Evolutionary conservation across 257 asterid species (phyloP).

Genomic region (Solanum medicagineum): DNA sequence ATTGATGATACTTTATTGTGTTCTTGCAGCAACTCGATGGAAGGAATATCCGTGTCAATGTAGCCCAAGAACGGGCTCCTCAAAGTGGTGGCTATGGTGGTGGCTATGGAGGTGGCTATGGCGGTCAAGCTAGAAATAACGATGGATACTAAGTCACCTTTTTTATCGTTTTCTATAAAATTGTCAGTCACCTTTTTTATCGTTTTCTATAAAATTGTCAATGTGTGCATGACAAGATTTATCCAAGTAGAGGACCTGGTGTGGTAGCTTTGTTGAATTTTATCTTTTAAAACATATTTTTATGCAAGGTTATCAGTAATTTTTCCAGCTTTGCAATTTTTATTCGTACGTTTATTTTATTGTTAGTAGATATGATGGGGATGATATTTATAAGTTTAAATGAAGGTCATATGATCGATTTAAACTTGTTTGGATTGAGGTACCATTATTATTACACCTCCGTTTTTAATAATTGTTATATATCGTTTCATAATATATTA

Average conservation of each 20-base stretch:
- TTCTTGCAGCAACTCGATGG: conserved; percentile 41
- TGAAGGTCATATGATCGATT: not conserved
- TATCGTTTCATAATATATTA: not conserved
- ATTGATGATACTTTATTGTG: not conserved
- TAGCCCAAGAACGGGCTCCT: conserved; percentile 52
- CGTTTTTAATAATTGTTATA: not conserved
- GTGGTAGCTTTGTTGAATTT: not conserved
- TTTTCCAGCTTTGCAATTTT: not conserved
- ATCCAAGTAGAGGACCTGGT: not conserved
- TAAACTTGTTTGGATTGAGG: not conserved
- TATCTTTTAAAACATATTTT: not conserved
- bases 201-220: conserved; percentile 7
- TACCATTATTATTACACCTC: not conserved
- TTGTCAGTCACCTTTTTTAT: not conserved
- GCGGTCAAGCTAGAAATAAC: conserved; percentile 15
- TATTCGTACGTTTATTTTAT: not conserved
- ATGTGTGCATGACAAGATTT: conserved; percentile 7
- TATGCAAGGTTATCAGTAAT: not conserved
- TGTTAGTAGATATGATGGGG: not conserved
- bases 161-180: not conserved
- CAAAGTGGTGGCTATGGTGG: conserved; percentile 5
- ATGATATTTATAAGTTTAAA: not conserved
- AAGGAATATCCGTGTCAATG: conserved; percentile 60
- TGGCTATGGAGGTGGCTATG: conserved; percentile 17
- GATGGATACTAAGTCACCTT: conserved; percentile 16